Conservation (phyloP, 2,329 filamentous ascomycete species). For the Neonectria coccinea region DNA sequence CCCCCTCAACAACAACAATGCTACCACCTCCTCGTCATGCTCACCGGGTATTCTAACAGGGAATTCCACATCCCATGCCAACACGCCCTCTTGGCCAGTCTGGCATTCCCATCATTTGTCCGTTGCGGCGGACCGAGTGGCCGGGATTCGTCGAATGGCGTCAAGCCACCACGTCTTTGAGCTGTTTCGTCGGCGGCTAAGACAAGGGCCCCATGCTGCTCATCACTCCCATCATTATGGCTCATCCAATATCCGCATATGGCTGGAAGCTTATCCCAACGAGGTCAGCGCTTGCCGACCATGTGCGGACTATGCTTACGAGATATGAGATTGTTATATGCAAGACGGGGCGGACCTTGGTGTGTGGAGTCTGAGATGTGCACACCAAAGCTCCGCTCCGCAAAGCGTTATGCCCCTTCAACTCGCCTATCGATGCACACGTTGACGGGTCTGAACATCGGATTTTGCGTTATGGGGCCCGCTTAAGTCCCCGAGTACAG, state of each 20-base stretch:
- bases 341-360: slow-evolving; percentile 35
- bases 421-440: slow-evolving; percentile 16
- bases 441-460: slow-evolving; percentile 26
- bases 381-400: slow-evolving; percentile 29
- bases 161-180: slow-evolving; percentile 22
- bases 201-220: slow-evolving; percentile 3
- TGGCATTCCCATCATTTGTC: slow-evolving; percentile 24
- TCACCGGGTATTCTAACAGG: background rate
- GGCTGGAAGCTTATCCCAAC: slow-evolving; percentile 26
- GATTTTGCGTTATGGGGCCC: slow-evolving; percentile 36
- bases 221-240: slow-evolving; percentile 25
- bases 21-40: slow-evolving; percentile 11
- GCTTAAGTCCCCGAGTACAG: slow-evolving; percentile 37
- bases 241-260: slow-evolving; percentile 34
- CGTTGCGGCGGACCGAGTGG: slow-evolving; percentile 32
- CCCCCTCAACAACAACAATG: slow-evolving; percentile 19
- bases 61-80: background rate
- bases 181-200: slow-evolving; percentile 9
- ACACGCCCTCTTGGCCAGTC: slow-evolving; percentile 3
- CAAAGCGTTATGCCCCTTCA: slow-evolving; percentile 40
- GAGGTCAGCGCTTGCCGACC: slow-evolving; percentile 38
- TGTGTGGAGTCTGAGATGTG: slow-evolving; percentile 39
- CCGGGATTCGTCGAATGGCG: slow-evolving; percentile 26
- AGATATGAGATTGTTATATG: slow-evolving; percentile 30
- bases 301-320: slow-evolving; percentile 41